These are phyloP conservation scores for Acidomyces sp. DNA, from an alignment of 495 filamentous ascomycete genomes.

Conservation along the genomic window DNA sequence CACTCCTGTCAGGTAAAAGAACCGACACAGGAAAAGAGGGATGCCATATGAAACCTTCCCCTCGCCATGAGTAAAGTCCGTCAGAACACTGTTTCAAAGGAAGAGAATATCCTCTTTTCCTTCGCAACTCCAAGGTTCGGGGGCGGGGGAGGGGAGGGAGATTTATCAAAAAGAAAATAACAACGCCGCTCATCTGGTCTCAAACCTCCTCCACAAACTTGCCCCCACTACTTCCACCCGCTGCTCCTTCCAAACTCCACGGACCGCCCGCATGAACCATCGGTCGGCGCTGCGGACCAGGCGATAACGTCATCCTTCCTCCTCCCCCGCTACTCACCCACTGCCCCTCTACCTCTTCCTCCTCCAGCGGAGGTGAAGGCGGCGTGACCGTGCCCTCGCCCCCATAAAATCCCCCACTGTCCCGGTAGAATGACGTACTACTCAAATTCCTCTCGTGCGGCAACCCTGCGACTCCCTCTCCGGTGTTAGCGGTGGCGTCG, in stretches of 20 bases:
- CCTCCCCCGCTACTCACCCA: neutral
- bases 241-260: too few relatives aligned
- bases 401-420: conserved; percentile 18
- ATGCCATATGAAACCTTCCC: too few relatives aligned
- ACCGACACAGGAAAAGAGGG: too few relatives aligned
- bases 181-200: neutral
- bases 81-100: neutral
- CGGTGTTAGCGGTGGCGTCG: too few relatives aligned
- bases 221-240: conserved; percentile 6
- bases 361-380: neutral
- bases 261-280: conserved; percentile 17
- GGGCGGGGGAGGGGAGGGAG: too few relatives aligned
- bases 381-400: conserved; percentile 7
- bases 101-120: neutral
- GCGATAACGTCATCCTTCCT: conserved; percentile 15
- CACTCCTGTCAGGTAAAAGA: too few relatives aligned
- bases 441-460: conserved; percentile 10
- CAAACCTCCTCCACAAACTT: conserved; percentile 17
- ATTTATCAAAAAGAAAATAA: neutral
- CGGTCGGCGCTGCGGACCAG: conserved; percentile 19
- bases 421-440: conserved; percentile 14
- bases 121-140: neutral
- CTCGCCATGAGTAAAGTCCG: too few relatives aligned
- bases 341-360: neutral
- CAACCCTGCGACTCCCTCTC: too few relatives aligned